phyloP scores from a whole-genome alignment of 176 grass and related monocot species.

The Triticum dicoccoides region DNA sequence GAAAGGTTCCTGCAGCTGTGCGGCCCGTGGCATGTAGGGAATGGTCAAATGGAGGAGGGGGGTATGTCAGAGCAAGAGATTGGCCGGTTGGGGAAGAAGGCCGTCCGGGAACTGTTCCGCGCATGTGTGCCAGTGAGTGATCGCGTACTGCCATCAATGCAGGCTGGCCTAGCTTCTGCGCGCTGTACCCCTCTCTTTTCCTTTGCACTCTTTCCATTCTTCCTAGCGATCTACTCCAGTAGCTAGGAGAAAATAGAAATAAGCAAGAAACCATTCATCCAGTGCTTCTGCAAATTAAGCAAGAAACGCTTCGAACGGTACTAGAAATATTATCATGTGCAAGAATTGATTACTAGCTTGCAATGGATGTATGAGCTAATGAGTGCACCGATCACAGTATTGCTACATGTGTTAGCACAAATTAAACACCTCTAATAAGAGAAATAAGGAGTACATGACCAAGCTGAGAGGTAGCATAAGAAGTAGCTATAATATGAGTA shows the following conservation, averaged over 20 bases:
- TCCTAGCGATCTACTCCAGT: background rate
- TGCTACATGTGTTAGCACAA: background rate
- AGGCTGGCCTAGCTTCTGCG: background rate
- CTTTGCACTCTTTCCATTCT: slow-evolving; percentile 23
- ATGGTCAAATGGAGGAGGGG: background rate
- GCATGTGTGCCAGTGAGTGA: slow-evolving; percentile 33
- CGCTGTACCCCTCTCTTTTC: slow-evolving; percentile 27
- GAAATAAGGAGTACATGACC: background rate
- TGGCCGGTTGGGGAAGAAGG: slow-evolving; percentile 12
- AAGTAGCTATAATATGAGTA: background rate
- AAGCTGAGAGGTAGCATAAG: background rate
- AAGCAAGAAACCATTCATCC: background rate
- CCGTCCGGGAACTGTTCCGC: slow-evolving; percentile 29
- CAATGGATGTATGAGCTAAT: background rate
- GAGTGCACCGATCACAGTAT: background rate
- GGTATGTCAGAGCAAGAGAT: background rate
- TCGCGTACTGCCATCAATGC: slow-evolving; percentile 37
- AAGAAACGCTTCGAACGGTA: background rate
- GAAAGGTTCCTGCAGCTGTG: slow-evolving; percentile 5
- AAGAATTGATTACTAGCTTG: background rate
- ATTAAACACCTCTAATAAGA: background rate
- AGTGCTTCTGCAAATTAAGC: slow-evolving; percentile 25
- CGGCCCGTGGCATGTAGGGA: background rate
- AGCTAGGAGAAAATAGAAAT: background rate
- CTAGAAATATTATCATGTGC: background rate